A percentile compares a stretch with the other conserved stretches of the same genome.
Conservation (phyloP, 1,139 yeast genomes). For the Saccharomyces pastorianus region DNA sequence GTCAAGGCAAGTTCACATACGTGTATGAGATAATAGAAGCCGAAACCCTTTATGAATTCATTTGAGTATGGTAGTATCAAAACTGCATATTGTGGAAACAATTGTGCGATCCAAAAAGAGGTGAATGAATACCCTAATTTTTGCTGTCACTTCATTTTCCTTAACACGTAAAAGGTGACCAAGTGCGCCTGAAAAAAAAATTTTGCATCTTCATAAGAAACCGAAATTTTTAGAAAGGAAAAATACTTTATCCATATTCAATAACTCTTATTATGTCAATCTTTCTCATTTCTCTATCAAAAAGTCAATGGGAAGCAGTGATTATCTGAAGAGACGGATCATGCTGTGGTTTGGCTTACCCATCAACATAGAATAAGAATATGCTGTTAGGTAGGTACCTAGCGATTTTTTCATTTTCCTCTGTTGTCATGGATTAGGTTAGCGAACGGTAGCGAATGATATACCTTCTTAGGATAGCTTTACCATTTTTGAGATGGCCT, state of each 20-base stretch:
- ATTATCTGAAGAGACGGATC: not conserved
- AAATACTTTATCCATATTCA: not conserved
- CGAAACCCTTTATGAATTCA: not conserved
- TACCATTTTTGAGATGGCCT: slow-evolving; percentile 35
- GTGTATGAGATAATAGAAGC: not conserved
- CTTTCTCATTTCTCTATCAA: not conserved
- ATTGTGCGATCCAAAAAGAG: too few relatives aligned
- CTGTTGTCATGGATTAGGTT: not conserved
- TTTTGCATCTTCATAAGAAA: not conserved
- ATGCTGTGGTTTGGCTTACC: not conserved
- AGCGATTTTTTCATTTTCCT: not conserved
- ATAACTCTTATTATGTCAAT: not conserved
- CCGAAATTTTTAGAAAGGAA: not conserved
- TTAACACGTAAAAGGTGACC: not conserved
- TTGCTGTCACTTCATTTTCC: not conserved
- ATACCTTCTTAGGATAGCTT: not conserved
- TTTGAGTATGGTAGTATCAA: not conserved
- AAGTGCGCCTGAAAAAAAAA: not conserved
- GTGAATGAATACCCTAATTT: not conserved
- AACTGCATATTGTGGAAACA: not conserved
- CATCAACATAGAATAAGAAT: not conserved
- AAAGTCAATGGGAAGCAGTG: not conserved
- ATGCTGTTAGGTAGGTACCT: not conserved
- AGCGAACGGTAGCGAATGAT: not conserved
- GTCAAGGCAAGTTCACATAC: not conserved